phyloP scores from a whole-genome alignment of 1,139 yeast species.

The Debaryomyces fabryi region DNA sequence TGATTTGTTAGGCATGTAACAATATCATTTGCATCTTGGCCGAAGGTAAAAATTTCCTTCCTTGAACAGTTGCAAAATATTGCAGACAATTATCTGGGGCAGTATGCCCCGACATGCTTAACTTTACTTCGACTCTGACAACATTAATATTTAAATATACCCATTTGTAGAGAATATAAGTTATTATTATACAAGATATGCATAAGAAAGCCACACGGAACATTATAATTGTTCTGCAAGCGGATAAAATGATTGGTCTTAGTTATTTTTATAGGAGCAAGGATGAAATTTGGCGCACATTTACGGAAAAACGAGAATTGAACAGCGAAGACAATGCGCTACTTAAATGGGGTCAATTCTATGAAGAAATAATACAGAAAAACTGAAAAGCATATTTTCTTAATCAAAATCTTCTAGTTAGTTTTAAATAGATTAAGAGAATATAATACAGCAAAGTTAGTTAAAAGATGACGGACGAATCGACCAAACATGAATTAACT shows the following conservation, averaged over 20 bases:
- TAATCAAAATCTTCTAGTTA: not conserved
- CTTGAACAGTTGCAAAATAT: not conserved
- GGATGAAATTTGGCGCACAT: constrained; percentile 4
- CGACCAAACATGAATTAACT: constrained; percentile 22
- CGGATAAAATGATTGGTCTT: not conserved
- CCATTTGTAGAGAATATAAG: not conserved
- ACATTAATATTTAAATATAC: not conserved
- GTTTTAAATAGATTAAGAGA: not conserved
- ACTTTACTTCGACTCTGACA: not conserved
- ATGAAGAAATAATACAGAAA: not conserved
- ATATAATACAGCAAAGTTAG: not conserved
- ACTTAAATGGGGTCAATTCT: not conserved
- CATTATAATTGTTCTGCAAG: not conserved
- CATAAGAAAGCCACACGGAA: not conserved
- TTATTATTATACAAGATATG: not conserved
- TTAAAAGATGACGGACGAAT: constrained; percentile 3
- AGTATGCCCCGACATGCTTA: not conserved
- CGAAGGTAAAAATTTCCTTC: not conserved
- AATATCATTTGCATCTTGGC: not conserved
- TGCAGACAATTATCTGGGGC: not conserved
- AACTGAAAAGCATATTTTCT: not conserved
- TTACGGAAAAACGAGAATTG: constrained; percentile 1
- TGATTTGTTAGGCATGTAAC: not conserved
- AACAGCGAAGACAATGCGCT: not conserved
- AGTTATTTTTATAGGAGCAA: not conserved